These are phyloP conservation scores for Amphibolis antarctica DNA, from an alignment of 106 monocot species.

Conservation along the genomic window DNA sequence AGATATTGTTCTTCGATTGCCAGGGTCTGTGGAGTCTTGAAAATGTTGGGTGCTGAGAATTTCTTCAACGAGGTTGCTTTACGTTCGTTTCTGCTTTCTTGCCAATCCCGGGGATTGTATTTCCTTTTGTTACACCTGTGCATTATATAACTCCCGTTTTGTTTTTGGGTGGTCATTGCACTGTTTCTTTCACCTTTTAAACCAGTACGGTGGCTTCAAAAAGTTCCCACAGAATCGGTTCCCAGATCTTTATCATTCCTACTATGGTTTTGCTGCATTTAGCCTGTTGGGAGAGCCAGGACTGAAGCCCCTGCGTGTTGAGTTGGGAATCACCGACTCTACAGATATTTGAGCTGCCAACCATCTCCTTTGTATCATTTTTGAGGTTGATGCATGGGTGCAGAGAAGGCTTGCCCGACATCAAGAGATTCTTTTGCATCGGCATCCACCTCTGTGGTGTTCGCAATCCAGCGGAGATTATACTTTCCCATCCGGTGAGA, in stretches of 20 bases:
- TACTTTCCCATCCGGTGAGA: too few species aligned
- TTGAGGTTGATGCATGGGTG: too few species aligned
- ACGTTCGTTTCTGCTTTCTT: constrained; percentile 57
- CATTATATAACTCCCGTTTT: neutral
- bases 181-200: neutral
- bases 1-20: neutral
- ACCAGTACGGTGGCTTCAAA: constrained; percentile 72
- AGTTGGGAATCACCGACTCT: constrained; percentile 39
- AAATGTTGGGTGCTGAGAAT: constrained; percentile 53
- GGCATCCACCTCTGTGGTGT: too few species aligned
- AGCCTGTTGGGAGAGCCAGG: constrained; percentile 68
- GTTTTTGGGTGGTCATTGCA: neutral
- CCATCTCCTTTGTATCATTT: too few species aligned
- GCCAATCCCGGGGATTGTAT: constrained; percentile 54
- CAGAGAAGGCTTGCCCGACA: too few species aligned
- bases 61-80: constrained; percentile 44
- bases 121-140: neutral
- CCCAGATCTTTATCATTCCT: constrained; percentile 90
- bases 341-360: too few species aligned
- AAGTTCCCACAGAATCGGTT: constrained; percentile 41
- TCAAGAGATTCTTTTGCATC: too few species aligned
- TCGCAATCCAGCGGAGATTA: too few species aligned
- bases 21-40: constrained; percentile 81
- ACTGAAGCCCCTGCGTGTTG: constrained; percentile 43
- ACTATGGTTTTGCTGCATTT: constrained; percentile 71